These are phyloP conservation scores for Xylaria bambusicola DNA, from an alignment of 495 filamentous ascomycete genomes.

Conservation along the genomic window DNA sequence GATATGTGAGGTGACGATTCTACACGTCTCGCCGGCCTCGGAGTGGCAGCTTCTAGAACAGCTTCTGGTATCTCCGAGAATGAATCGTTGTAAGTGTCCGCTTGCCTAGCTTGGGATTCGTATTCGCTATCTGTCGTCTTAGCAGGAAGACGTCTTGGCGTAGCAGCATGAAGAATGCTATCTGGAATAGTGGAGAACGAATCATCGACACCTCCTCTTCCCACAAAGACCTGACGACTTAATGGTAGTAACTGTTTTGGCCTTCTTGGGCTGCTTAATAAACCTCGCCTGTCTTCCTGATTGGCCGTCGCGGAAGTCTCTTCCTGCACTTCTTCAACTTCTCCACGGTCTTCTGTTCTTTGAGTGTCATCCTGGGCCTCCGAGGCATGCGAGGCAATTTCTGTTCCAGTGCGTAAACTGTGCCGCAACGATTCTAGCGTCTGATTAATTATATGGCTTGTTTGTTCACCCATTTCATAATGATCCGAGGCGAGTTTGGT, in stretches of 20 bases:
- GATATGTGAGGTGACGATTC: background rate
- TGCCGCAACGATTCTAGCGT: slow-evolving; percentile 45
- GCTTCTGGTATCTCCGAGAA: slow-evolving; percentile 53
- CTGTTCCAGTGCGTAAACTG: slow-evolving; percentile 29
- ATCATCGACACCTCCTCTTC: slow-evolving; percentile 28
- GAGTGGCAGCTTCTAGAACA: slow-evolving; percentile 52
- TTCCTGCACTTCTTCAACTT: slow-evolving; percentile 9
- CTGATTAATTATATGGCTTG: slow-evolving; percentile 46
- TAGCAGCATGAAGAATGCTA: slow-evolving; percentile 31
- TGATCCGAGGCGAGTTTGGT: slow-evolving; percentile 23
- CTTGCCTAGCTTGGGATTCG: slow-evolving; percentile 21
- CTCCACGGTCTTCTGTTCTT: too few relatives aligned
- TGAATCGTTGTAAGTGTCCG: slow-evolving; percentile 49
- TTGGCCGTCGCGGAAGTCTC: slow-evolving; percentile 19
- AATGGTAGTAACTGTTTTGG: slow-evolving; percentile 21
- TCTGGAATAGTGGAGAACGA: slow-evolving; percentile 36
- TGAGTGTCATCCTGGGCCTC: slow-evolving; percentile 2
- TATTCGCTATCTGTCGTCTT: slow-evolving; percentile 21
- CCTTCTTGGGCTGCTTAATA: slow-evolving; percentile 25
- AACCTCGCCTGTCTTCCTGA: slow-evolving; percentile 16
- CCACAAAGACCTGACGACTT: slow-evolving; percentile 29
- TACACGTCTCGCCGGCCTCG: slow-evolving; percentile 30
- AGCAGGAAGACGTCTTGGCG: slow-evolving; percentile 28
- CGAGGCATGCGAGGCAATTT: background rate
- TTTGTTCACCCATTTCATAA: slow-evolving; percentile 45